These are phyloP conservation scores for Paramarasmius palmivorus DNA, from an alignment of 1,284 basidiomycete species.

Conservation along the genomic window DNA sequence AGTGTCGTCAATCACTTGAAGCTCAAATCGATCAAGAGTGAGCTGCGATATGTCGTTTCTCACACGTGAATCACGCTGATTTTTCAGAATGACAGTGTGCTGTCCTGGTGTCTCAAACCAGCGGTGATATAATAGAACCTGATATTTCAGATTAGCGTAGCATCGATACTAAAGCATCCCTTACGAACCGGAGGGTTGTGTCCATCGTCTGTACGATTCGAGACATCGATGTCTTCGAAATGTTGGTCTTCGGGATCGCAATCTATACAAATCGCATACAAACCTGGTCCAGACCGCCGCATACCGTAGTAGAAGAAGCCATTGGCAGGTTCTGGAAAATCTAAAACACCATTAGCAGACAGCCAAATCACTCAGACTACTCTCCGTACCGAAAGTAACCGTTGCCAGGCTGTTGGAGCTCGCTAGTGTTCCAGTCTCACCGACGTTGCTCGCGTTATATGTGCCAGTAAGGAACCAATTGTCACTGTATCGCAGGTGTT, in stretches of 20 bases:
- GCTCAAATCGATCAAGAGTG: constrained; percentile 27
- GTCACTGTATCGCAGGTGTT: constrained; percentile 18
- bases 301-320: constrained; percentile 32
- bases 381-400: constrained; percentile 26
- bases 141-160: not conserved
- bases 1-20: constrained; percentile 20
- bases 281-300: constrained; percentile 16
- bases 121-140: not conserved
- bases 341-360: not conserved
- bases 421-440: constrained; percentile 27
- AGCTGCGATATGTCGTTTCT: constrained; percentile 29
- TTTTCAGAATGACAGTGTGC: not conserved
- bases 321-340: constrained; percentile 23
- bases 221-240: constrained; percentile 24
- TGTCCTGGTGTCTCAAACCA: not conserved
- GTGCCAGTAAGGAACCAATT: constrained; percentile 25
- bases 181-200: constrained; percentile 26
- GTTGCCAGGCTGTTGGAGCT: constrained; percentile 24
- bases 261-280: constrained; percentile 28
- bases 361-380: not conserved
- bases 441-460: constrained; percentile 26
- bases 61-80: constrained; percentile 3
- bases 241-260: constrained; percentile 26
- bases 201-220: constrained; percentile 26
- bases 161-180: too few species aligned